Evolutionary conservation across 2,329 filamentous ascomycete species (phyloP), one percentile per base, ranked within the genome.

Genomic region (Lithohypha guttulata): DNA sequence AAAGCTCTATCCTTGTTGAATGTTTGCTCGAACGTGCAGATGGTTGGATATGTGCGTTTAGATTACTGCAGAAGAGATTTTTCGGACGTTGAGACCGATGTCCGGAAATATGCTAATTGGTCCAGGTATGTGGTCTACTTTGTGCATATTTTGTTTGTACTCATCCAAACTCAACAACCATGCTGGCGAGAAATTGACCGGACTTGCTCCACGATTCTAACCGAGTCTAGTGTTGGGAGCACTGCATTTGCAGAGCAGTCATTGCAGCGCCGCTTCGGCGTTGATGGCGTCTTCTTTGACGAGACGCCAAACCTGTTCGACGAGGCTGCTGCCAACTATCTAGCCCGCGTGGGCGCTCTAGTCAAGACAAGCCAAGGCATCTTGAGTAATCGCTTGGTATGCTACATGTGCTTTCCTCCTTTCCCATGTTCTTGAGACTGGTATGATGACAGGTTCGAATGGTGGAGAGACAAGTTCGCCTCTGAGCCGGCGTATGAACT

Each of bases 241-340:
- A 15, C 9, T 30, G 8, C 8, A 7, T 7, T 9, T 8, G 8
- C 28, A 8, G 14, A 13, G 14, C 8, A 30, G 8, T 30, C 8
- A 7, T 7, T 7, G 14, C 7, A 15, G 28, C 7, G 28, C 7
- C 8, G 14, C 8, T 15, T 62, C 15, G 43, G 48, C 6, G 50
- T 64, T 18, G 47, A 53, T 3, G 61, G 61, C 4, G 61, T 64
- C 26, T 64, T 63, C 51, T 59, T 63, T 42, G 61, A 64, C 39
- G 59, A 63, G 39, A 51, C 53, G 4, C 48, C 57, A 1, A 43
- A 42, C 14, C 41, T 45, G 9, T 53, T 53, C 35, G 44, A 53
- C 4, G 30, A 42, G 1, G 37, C 28, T 17, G 47, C 48, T 20
- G 10, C 17, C 13, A 42, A 42, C 1, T 57, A 56, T 30, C 39